These are phyloP conservation scores for Phytopythium chamaehyphon DNA, from an alignment of 352 stramenopile genomes.

Conservation along the genomic window DNA sequence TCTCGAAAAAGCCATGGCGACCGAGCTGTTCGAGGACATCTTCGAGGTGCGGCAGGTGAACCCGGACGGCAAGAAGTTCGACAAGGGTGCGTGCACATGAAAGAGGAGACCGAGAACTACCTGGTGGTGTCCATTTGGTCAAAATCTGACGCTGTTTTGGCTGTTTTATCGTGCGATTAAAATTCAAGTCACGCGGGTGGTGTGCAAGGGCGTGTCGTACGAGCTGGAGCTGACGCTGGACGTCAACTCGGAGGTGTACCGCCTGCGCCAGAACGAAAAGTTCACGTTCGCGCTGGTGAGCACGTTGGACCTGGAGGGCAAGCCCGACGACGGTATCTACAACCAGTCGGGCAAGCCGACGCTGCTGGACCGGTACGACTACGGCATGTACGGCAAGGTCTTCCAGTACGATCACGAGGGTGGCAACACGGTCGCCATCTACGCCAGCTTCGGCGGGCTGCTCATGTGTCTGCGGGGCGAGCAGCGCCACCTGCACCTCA, in stretches of 20 bases:
- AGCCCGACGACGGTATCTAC: constrained; percentile 93
- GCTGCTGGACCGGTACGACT: constrained; percentile 97
- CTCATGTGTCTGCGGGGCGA: constrained; percentile 97
- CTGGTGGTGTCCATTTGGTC: too few species aligned
- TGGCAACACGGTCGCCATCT: constrained; percentile 92
- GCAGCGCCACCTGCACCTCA: constrained; percentile 95
- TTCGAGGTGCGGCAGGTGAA: constrained; percentile 97
- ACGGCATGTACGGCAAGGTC: constrained; percentile 98
- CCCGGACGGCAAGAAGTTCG: constrained; percentile 97
- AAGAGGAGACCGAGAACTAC: too few species aligned
- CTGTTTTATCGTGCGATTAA: too few species aligned
- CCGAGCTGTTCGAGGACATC: constrained; percentile 98
- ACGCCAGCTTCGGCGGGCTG: constrained; percentile 95
- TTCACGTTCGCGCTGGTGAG: constrained; percentile 95
- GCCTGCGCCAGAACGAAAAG: constrained; percentile 93
- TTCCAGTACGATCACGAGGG: constrained; percentile 97
- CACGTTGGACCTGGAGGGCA: constrained; percentile 95
- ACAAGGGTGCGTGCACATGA: constrained; percentile 70
- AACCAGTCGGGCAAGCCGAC: constrained; percentile 91
- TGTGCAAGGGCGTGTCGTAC: constrained; percentile 96
- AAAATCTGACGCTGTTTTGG: too few species aligned
- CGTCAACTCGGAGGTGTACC: constrained; percentile 98
- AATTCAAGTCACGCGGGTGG: constrained; percentile 90
- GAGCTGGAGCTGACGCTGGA: constrained; percentile 97
- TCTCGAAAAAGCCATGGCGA: constrained; percentile 58